Percentiles rank a stretch among this genome's conserved stretches.
Conservation (phyloP, 2,329 filamentous ascomycete species). For the Gnomoniopsis smithogilvyi region DNA sequence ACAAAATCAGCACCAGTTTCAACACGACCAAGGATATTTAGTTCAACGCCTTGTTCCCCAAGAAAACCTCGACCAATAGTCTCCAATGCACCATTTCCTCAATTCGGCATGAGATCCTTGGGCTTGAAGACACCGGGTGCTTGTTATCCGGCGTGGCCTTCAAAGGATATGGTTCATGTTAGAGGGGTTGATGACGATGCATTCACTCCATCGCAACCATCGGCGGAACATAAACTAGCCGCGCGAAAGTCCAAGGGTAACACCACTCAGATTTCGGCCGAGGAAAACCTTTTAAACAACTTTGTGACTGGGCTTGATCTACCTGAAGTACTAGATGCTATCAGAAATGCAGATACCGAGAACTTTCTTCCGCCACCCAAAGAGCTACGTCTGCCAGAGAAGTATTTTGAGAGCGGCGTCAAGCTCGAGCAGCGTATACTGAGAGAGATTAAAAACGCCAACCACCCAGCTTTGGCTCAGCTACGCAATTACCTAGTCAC, state of each 20-base stretch:
- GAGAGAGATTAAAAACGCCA: slow-evolving; percentile 39
- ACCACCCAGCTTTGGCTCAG: slow-evolving; percentile 57
- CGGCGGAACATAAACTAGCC: background rate
- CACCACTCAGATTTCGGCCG: slow-evolving; percentile 34
- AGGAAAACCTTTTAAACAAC: slow-evolving; percentile 41
- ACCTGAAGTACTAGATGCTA: slow-evolving; percentile 27
- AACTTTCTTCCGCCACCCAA: slow-evolving; percentile 42
- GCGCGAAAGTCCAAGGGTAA: slow-evolving; percentile 50
- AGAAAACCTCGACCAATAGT: slow-evolving; percentile 34
- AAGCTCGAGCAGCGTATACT: slow-evolving; percentile 49
- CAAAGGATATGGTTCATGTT: slow-evolving; percentile 61
- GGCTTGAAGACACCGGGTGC: slow-evolving; percentile 63
- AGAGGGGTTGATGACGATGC: slow-evolving; percentile 40
- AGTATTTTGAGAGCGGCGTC: slow-evolving; percentile 56
- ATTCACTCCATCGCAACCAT: background rate
- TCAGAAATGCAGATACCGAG: slow-evolving; percentile 34
- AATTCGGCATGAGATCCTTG: slow-evolving; percentile 41
- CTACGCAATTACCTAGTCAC: slow-evolving; percentile 59
- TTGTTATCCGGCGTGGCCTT: slow-evolving; percentile 68
- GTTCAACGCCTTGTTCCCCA: slow-evolving; percentile 53
- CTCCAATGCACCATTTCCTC: slow-evolving; percentile 31
- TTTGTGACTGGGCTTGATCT: slow-evolving; percentile 38
- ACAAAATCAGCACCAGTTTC: slow-evolving; percentile 24
- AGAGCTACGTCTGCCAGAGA: slow-evolving; percentile 51
- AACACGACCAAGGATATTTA: slow-evolving; percentile 39